Evolutionary conservation across 2,329 filamentous ascomycete species (phyloP), one percentile per base, ranked within the genome.

Genomic region (Pseudophaeomoniella oleicola): DNA sequence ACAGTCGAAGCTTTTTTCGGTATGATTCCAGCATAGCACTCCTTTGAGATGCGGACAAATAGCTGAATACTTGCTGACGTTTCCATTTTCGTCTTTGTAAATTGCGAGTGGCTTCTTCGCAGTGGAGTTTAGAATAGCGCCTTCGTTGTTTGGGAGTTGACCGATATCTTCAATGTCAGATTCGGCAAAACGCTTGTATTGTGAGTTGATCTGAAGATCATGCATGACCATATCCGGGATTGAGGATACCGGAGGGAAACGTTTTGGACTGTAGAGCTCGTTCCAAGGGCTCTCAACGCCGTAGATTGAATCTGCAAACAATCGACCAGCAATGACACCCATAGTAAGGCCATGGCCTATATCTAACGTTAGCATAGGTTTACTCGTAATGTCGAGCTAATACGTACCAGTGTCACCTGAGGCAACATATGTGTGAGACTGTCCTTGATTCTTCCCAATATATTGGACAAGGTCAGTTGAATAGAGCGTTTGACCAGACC

Each of bases 321-420:
- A 51, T 29, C 53, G 55, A 1, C 67, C 65, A 0, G 67, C 69
- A 4, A 75, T 45, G 0, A 71, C 66, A 11, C 67, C 69, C 36
- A 74, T 66, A 0, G 71, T 75, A 6, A 75, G 53, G 0, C 70
- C 69, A 41, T 75, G 69, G 1, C 71, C n/a, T n/a, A n/a, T n/a
- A n/a, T n/a, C n/a, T n/a, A n/a, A n/a, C n/a, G n/a, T n/a, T n/a
- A n/a, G n/a, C n/a, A n/a, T n/a, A n/a, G n/a, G n/a, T n/a, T n/a
- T n/a, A n/a, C n/a, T n/a, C n/a, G n/a, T n/a, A n/a, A n/a, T n/a
- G n/a, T n/a, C n/a, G n/a, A n/a, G n/a, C n/a, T n/a, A n/a, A n/a
- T n/a, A n/a, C n/a, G n/a, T n/a, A n/a, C n/a, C 71, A 2, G 64
- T 71, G 45, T 75, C 71, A 1, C 71, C 70, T 0, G 69, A 75